Evolutionary conservation across 768 basidiomycete genomes (phyloP).

Genomic region (Leucocoprinus birnbaumii): DNA sequence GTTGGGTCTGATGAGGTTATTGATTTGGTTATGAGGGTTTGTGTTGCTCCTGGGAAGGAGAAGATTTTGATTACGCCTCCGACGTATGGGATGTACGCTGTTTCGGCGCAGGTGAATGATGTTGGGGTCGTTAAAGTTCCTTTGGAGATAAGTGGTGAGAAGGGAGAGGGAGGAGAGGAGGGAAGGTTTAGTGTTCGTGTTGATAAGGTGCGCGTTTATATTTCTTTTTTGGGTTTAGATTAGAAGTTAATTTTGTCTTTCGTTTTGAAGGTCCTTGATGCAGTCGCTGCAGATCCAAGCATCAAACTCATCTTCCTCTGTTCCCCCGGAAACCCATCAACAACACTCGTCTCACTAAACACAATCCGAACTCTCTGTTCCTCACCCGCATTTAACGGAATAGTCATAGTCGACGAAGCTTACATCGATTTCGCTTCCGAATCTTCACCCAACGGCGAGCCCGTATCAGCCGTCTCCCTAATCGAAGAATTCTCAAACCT

Average conservation of each 20-base stretch:
- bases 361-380: constrained; percentile 71
- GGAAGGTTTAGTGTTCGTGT: constrained; percentile 75
- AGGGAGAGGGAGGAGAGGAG: constrained; percentile 70
- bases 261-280: constrained; percentile 60
- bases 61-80: constrained; percentile 89
- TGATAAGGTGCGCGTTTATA: constrained; percentile 65
- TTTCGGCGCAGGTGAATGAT: constrained; percentile 95
- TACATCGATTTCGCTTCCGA: constrained; percentile 85
- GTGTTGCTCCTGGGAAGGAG: constrained; percentile 76
- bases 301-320: constrained; percentile 95
- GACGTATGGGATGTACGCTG: constrained; percentile 97
- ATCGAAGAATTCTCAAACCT: constrained; percentile 84
- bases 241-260: neutral
- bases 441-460: constrained; percentile 26
- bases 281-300: constrained; percentile 62
- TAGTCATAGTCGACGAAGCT: constrained; percentile 94
- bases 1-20: constrained; percentile 98
- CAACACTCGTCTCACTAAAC: constrained; percentile 75
- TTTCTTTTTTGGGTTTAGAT: constrained; percentile 6
- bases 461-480: constrained; percentile 63
- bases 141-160: constrained; percentile 51
- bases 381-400: constrained; percentile 81
- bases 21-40: constrained; percentile 89
- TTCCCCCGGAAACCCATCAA: constrained; percentile 97
- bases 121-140: constrained; percentile 76